Percentiles rank a stretch among this genome's conserved stretches.
phyloP scores from a whole-genome alignment of 1,284 basidiomycete species.

The Ganoderma sp. region DNA sequence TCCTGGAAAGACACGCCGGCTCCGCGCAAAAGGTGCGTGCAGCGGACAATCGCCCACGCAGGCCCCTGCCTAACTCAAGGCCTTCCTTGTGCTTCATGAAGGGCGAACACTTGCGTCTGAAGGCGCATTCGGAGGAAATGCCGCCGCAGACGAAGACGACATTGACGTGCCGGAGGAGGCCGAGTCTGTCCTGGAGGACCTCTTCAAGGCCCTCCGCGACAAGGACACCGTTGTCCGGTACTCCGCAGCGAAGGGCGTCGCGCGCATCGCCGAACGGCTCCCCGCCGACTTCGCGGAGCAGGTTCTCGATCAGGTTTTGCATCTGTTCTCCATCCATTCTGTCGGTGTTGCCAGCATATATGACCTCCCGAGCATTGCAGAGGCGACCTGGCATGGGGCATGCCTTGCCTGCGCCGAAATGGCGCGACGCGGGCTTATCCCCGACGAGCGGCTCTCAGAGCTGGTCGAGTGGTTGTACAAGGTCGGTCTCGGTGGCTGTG shows the following conservation, averaged over 20 bases:
- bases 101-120: constrained; percentile 29
- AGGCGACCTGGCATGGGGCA: constrained; percentile 94
- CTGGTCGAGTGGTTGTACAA: constrained; percentile 82
- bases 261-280: constrained; percentile 83
- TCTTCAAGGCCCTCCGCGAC: constrained; percentile 83
- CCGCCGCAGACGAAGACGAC: constrained; percentile 48
- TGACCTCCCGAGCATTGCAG: constrained; percentile 77
- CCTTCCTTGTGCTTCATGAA: constrained; percentile 9
- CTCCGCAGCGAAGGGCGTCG: constrained; percentile 93
- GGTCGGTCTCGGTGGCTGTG: constrained; percentile 48
- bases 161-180: constrained; percentile 81
- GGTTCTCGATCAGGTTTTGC: constrained; percentile 80
- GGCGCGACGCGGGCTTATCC: constrained; percentile 80
- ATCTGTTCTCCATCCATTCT: constrained; percentile 71
- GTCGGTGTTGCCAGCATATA: constrained; percentile 63
- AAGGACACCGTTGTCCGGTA: constrained; percentile 97
- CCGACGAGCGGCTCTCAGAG: constrained; percentile 59
- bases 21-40: constrained; percentile 49
- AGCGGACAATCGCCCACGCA: not conserved
- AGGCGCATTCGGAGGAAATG: not conserved
- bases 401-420: constrained; percentile 93
- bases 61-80: not conserved
- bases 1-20: constrained; percentile 50
- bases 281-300: constrained; percentile 79
- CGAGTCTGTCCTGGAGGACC: constrained; percentile 76